Percentiles rank a stretch among this genome's conserved stretches.
Evolutionary conservation across 768 basidiomycete genomes (phyloP).

Genomic region (Cyclocybe cylindracea): DNA sequence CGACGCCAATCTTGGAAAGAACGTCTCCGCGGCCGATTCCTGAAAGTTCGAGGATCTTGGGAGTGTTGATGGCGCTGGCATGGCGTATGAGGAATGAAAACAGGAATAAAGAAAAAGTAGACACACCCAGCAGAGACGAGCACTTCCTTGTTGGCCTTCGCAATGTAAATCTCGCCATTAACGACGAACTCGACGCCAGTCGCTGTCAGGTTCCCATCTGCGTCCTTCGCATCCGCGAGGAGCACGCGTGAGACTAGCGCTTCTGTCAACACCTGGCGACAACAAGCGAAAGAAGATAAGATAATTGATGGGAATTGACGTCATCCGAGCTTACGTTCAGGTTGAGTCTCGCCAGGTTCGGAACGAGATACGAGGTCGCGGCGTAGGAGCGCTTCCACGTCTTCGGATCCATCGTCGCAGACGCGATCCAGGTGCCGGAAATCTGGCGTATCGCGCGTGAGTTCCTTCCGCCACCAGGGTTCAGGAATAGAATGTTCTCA

Average conservation of each 20-base stretch:
- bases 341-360: slow-evolving; percentile 57
- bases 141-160: slow-evolving; percentile 60
- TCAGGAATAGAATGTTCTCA: slow-evolving; percentile 5
- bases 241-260: slow-evolving; percentile 12
- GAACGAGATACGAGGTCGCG: slow-evolving; percentile 62
- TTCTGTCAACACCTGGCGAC: slow-evolving; percentile 22
- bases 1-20: slow-evolving; percentile 44
- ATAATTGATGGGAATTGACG: slow-evolving; percentile 51
- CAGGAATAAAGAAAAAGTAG: slow-evolving; percentile 12
- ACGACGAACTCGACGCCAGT: slow-evolving; percentile 41
- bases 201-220: slow-evolving; percentile 6
- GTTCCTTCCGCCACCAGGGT: neutral
- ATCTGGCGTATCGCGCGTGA: slow-evolving; percentile 17
- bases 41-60: slow-evolving; percentile 53
- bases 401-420: slow-evolving; percentile 16
- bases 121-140: slow-evolving; percentile 50
- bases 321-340: slow-evolving; percentile 58
- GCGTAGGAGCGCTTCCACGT: slow-evolving; percentile 69
- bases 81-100: neutral
- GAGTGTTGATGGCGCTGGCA: slow-evolving; percentile 28
- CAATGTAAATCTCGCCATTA: slow-evolving; percentile 31
- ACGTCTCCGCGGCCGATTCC: slow-evolving; percentile 57
- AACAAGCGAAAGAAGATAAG: slow-evolving; percentile 15
- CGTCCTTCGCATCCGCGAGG: neutral
- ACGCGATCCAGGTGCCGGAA: slow-evolving; percentile 17